These are phyloP conservation scores for Fraxinus sp. DNA, from an alignment of 305 asterid genomes.

Conservation along the genomic window DNA sequence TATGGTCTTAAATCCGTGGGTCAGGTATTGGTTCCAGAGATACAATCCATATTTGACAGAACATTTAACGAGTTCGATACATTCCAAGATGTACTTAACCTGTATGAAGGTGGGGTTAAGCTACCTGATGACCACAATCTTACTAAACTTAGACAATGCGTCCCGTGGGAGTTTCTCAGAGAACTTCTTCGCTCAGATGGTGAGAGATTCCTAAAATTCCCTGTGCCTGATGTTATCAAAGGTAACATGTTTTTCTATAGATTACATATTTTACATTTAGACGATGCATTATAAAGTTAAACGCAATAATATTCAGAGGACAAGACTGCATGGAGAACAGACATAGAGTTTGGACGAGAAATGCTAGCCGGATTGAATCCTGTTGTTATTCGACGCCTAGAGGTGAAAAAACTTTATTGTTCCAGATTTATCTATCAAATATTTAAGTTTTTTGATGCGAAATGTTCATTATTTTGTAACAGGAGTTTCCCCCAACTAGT, in stretches of 20 bases:
- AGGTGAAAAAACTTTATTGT: constrained; percentile 22
- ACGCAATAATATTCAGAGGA: constrained; percentile 34
- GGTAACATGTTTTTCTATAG: constrained; percentile 27
- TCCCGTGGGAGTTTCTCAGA: constrained; percentile 51
- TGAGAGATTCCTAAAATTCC: constrained; percentile 44
- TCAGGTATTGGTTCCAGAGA: constrained; percentile 62
- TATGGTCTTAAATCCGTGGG: constrained; percentile 71
- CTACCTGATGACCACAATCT: constrained; percentile 36
- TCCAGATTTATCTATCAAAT: neutral
- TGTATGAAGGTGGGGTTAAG: constrained; percentile 44
- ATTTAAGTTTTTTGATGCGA: neutral
- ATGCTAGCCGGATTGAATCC: constrained; percentile 76
- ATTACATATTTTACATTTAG: neutral
- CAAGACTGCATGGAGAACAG: constrained; percentile 64
- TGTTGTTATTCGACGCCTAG: constrained; percentile 45
- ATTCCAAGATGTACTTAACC: constrained; percentile 50
- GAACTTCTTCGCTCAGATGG: constrained; percentile 60
- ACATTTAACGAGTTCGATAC: constrained; percentile 70
- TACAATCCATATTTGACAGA: constrained; percentile 50
- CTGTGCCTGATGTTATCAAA: constrained; percentile 53
- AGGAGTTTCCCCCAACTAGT: constrained; percentile 26
- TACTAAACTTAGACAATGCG: constrained; percentile 23
- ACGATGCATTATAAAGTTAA: neutral
- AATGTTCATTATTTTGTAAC: constrained; percentile 6
- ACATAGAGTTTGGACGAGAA: constrained; percentile 63